phyloP scores from a whole-genome alignment of 305 asterid species.

The Solanum hybrid region DNA sequence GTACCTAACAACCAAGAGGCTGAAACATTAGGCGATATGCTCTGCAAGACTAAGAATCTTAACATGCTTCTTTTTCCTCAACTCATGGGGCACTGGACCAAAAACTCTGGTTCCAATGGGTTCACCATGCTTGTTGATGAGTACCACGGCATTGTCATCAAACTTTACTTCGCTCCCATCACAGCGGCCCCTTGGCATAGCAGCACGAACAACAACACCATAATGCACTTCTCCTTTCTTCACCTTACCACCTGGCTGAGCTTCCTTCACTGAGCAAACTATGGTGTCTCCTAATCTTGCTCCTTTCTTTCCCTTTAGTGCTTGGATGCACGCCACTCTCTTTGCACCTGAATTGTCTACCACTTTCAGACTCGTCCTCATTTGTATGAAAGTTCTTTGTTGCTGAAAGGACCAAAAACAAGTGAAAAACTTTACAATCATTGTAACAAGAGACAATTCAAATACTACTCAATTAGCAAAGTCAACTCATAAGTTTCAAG shows the following conservation, averaged over 20 bases:
- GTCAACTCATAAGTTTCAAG: background rate
- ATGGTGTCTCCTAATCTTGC: constrained; percentile 83
- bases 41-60: constrained; percentile 92
- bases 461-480: background rate
- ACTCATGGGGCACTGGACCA: constrained; percentile 91
- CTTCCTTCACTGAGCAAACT: constrained; percentile 80
- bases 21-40: constrained; percentile 45
- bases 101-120: constrained; percentile 87
- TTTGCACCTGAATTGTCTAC: constrained; percentile 90
- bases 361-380: constrained; percentile 80
- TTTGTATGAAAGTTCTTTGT: constrained; percentile 76
- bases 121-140: constrained; percentile 81
- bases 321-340: constrained; percentile 80
- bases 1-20: background rate
- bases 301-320: constrained; percentile 77
- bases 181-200: constrained; percentile 77
- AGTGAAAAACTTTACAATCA: background rate
- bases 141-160: constrained; percentile 85
- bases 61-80: constrained; percentile 91
- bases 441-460: background rate
- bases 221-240: constrained; percentile 75
- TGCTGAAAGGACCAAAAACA: constrained; percentile 38
- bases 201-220: constrained; percentile 93
- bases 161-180: constrained; percentile 90
- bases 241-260: constrained; percentile 73